A percentile compares a stretch with the other conserved stretches of the same genome.
These are phyloP conservation scores for Scolecobasidium constrictum DNA, from an alignment of 2,329 filamentous ascomycete species.

Conservation along the genomic window DNA sequence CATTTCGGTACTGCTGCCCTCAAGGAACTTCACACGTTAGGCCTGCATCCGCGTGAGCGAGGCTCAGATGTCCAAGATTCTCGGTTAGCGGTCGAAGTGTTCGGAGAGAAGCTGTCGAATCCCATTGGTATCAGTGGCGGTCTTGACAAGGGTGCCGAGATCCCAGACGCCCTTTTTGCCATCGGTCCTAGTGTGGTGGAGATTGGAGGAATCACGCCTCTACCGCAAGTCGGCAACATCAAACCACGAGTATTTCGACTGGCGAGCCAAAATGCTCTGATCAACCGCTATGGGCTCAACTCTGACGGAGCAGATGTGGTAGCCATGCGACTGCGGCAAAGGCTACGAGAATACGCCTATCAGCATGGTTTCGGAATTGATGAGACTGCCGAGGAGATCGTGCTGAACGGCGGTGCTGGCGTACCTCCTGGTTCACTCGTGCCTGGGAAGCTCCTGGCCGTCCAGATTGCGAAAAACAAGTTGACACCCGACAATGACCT, in stretches of 20 bases:
- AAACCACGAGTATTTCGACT: constrained; percentile 82
- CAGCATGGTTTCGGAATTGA: constrained; percentile 53
- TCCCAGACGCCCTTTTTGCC: constrained; percentile 74
- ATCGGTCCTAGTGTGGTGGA: constrained; percentile 82
- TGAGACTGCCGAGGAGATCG: constrained; percentile 53
- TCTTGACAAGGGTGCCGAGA: constrained; percentile 86
- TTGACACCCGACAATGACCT: constrained; percentile 76
- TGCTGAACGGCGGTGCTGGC: constrained; percentile 64
- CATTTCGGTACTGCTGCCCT: constrained; percentile 62
- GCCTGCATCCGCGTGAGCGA: constrained; percentile 74
- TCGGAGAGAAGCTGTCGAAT: constrained; percentile 67
- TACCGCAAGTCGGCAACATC: constrained; percentile 80
- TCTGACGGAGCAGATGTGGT: constrained; percentile 82
- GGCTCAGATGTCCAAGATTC: constrained; percentile 31
- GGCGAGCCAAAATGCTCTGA: constrained; percentile 70
- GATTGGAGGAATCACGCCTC: constrained; percentile 79
- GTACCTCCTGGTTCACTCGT: constrained; percentile 76
- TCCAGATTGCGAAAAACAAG: constrained; percentile 98
- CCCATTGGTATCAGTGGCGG: constrained; percentile 93
- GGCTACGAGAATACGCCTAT: constrained; percentile 68
- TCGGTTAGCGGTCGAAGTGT: constrained; percentile 53
- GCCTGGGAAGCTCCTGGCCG: constrained; percentile 66
- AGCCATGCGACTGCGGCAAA: constrained; percentile 64
- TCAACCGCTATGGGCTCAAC: constrained; percentile 95
- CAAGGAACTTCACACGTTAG: constrained; percentile 60